Evolutionary conservation across 1,284 basidiomycete genomes (phyloP).

Genomic region (Trametes versicolor): DNA sequence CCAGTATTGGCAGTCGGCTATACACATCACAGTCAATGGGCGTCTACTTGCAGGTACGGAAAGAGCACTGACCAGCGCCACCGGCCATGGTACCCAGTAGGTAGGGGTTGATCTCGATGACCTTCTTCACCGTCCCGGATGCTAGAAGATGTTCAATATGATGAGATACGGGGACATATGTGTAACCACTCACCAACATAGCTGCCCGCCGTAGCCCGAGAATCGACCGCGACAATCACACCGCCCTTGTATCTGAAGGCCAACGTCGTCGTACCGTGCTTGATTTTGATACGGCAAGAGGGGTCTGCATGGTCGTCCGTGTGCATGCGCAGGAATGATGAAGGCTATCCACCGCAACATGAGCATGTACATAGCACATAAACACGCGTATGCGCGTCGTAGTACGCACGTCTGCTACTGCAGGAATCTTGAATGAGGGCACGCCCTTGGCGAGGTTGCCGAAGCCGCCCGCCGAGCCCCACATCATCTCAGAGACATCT

Average conservation of each 20-base stretch:
- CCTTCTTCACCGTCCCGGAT: conserved; percentile 96
- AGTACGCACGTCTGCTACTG: conserved; percentile 75
- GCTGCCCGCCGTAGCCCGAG: conserved; percentile 95
- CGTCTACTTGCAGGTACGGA: conserved; percentile 13
- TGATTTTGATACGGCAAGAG: conserved; percentile 95
- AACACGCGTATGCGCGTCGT: background rate
- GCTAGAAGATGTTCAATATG: conserved; percentile 56
- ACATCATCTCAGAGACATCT: conserved; percentile 70
- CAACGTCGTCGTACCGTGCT: conserved; percentile 98
- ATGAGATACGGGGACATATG: background rate
- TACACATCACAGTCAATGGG: conserved; percentile 14
- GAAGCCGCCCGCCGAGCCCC: conserved; percentile 86
- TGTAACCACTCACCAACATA: conserved; percentile 81
- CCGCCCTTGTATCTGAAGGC: conserved; percentile 98
- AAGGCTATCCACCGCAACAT: conserved; percentile 66
- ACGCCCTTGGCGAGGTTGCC: conserved; percentile 76
- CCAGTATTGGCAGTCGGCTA: conserved; percentile 96
- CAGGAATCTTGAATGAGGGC: conserved; percentile 75
- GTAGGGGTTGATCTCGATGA: conserved; percentile 99
- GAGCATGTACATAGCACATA: background rate
- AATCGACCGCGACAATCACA: conserved; percentile 98
- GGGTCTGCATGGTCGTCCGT: conserved; percentile 96
- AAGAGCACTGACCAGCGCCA: conserved; percentile 81
- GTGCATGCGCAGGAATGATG: conserved; percentile 87
- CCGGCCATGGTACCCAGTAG: conserved; percentile 99